Evolutionary conservation across 805 yeast species (phyloP), one percentile per base, ranked within the genome.

Genomic region (Kodamaea restingae): DNA sequence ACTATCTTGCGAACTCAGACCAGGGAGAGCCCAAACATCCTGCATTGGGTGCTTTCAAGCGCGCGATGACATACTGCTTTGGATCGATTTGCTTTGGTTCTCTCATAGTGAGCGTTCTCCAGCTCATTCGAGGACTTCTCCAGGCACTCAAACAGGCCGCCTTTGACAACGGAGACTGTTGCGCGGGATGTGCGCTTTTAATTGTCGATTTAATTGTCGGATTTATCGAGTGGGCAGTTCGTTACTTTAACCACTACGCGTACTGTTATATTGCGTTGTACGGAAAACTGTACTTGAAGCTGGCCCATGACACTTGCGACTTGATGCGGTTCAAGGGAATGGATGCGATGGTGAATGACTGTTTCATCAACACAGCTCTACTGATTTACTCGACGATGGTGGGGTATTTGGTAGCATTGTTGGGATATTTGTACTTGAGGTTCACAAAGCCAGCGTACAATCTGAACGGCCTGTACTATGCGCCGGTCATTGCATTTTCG

Each of bases 61-160:
- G 95, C 48, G 87, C 95, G 1, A 60, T 86, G 60, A 84, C 95
- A 3, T 84, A 81, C 56, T 86, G 95, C 7, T 83, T 88, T 53
- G 97, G 98, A 2, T 84, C 95, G 2, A 82, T 90, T 40, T 84
- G 95, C 56, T 84, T 86, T 54, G 96, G 96, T 0, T 82, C 88
- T 2, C 60, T 84, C 52, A 72, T 84, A 56, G 84, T 84, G 28
- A 78, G 87, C 0, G 45, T 87, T 18, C 73, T 88, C 45, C 91
- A 86, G 54, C 70, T 87, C 11, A 46, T 84, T 32, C 74, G 78
- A 44, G 80, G 77, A 37, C 54, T 76, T 4, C 54, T 86, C 29
- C 67, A 71, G 14, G 56, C 78, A 15, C 54, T 79, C 35, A 75
- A 79, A 52, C 75, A 73, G 38, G 67, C 70, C 46, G 73, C 79